Conservation (phyloP, 192 early-diverging fungal species). For the Umbelopsis vinacea region DNA sequence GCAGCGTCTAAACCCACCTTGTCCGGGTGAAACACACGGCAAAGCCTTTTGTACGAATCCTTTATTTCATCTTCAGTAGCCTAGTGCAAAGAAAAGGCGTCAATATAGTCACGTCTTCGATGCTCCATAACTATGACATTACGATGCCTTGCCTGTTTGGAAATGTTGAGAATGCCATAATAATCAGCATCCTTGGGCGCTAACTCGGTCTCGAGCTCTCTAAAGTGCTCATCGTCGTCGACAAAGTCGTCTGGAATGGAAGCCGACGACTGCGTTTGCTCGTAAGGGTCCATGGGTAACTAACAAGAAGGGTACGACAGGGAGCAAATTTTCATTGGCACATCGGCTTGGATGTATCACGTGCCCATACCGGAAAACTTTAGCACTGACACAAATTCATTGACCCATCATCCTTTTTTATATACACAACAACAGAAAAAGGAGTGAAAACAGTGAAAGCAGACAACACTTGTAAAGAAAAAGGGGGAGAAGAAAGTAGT, state of each 20-base stretch:
- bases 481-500: constrained; percentile 15
- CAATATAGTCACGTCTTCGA: constrained; percentile 8
- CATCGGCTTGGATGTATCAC: too few relatives aligned
- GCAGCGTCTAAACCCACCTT: constrained; percentile 43
- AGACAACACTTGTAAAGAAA: constrained; percentile 18
- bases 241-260: constrained; percentile 27
- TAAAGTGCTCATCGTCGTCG: constrained; percentile 28
- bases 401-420: constrained; percentile 14
- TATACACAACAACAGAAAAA: constrained; percentile 25
- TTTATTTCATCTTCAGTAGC: constrained; percentile 71
- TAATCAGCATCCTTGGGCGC: constrained; percentile 56
- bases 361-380: neutral
- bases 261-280: constrained; percentile 20
- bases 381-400: neutral
- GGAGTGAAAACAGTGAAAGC: constrained; percentile 23
- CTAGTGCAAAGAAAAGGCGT: constrained; percentile 30
- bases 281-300: constrained; percentile 42
- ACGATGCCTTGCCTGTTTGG: constrained; percentile 51
- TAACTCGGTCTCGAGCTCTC: constrained; percentile 36
- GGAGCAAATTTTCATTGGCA: neutral
- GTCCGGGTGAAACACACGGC: constrained; percentile 81
- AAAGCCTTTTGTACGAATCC: constrained; percentile 74
- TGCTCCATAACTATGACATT: neutral
- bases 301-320: neutral
- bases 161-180: constrained; percentile 71